These are phyloP conservation scores for Diaporthe citriasiana DNA, from an alignment of 2,329 filamentous ascomycete species.

Conservation along the genomic window DNA sequence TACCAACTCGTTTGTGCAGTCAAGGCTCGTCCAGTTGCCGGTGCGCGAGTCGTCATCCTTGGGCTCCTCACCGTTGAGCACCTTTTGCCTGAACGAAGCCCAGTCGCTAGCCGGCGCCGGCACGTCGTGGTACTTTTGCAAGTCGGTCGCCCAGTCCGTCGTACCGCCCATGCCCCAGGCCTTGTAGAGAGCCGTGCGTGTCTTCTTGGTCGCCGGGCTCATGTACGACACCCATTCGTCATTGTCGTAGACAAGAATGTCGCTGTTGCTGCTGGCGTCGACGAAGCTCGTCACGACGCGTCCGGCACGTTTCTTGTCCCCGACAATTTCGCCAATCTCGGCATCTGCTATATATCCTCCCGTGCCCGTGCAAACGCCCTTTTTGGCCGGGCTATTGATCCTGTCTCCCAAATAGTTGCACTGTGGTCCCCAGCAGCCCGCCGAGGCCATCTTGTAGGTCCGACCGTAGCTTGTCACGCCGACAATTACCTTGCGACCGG, in stretches of 20 bases:
- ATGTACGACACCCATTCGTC: conserved; percentile 45
- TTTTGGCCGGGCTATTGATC: too few relatives aligned
- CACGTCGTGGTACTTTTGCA: conserved; percentile 40
- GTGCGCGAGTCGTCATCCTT: too few relatives aligned
- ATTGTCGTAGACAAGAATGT: conserved; percentile 41
- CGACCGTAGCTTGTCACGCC: conserved; percentile 29
- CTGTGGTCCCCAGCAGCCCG: not conserved
- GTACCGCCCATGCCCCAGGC: conserved; percentile 44
- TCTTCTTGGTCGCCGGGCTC: conserved; percentile 40
- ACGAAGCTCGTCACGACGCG: conserved; percentile 39
- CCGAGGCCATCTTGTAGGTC: not conserved
- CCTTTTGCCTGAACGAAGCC: not conserved
- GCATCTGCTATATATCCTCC: conserved; percentile 56
- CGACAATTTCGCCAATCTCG: conserved; percentile 54
- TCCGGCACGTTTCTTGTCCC: conserved; percentile 16
- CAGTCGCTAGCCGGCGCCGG: not conserved
- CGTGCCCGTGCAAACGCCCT: conserved; percentile 54
- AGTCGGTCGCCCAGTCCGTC: conserved; percentile 48
- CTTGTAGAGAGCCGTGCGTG: conserved; percentile 40
- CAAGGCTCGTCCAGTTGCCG: too few relatives aligned
- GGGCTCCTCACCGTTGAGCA: too few relatives aligned
- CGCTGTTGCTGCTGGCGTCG: conserved; percentile 39
- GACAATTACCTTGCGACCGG: not conserved
- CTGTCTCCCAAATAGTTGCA: too few relatives aligned
- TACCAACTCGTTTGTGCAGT: too few relatives aligned